These are phyloP conservation scores for Exophiala xenobiotica DNA, from an alignment of 2,329 filamentous ascomycete species.

Conservation along the genomic window DNA sequence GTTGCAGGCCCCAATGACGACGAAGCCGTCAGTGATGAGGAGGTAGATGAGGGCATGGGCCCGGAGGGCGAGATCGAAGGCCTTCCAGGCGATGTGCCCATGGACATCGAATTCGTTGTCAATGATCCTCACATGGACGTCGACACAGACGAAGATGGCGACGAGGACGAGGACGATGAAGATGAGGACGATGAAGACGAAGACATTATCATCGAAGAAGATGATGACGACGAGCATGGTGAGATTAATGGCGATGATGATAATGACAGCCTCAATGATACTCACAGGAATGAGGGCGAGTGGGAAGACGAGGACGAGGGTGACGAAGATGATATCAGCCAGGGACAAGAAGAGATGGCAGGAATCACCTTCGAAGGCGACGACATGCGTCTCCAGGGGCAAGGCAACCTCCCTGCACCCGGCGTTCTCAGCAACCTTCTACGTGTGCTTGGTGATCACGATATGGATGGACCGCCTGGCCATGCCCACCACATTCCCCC, in stretches of 20 bases:
- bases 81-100: slow-evolving; percentile 58
- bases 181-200: slow-evolving; percentile 54
- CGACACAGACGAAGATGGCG: slow-evolving; percentile 64
- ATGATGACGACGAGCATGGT: slow-evolving; percentile 49
- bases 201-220: slow-evolving; percentile 56
- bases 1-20: slow-evolving; percentile 69
- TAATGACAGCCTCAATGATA: slow-evolving; percentile 26
- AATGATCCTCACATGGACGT: slow-evolving; percentile 60
- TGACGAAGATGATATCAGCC: slow-evolving; percentile 44
- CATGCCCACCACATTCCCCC: slow-evolving; percentile 18
- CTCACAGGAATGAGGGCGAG: slow-evolving; percentile 45
- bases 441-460: slow-evolving; percentile 26
- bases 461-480: slow-evolving; percentile 17
- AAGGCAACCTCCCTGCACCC: slow-evolving; percentile 41
- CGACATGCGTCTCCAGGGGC: slow-evolving; percentile 41
- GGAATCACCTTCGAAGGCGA: slow-evolving; percentile 45
- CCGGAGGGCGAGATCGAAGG: slow-evolving; percentile 70
- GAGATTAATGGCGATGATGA: slow-evolving; percentile 40
- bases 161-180: slow-evolving; percentile 59
- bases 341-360: slow-evolving; percentile 44
- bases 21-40: slow-evolving; percentile 78
- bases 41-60: slow-evolving; percentile 74
- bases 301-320: slow-evolving; percentile 53
- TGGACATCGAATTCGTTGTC: slow-evolving; percentile 86
- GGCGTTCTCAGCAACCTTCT: slow-evolving; percentile 36